Base-by-base conservation (phyloP, 2,329 filamentous ascomycete species). In the Ceratocystis variospora region DNA sequence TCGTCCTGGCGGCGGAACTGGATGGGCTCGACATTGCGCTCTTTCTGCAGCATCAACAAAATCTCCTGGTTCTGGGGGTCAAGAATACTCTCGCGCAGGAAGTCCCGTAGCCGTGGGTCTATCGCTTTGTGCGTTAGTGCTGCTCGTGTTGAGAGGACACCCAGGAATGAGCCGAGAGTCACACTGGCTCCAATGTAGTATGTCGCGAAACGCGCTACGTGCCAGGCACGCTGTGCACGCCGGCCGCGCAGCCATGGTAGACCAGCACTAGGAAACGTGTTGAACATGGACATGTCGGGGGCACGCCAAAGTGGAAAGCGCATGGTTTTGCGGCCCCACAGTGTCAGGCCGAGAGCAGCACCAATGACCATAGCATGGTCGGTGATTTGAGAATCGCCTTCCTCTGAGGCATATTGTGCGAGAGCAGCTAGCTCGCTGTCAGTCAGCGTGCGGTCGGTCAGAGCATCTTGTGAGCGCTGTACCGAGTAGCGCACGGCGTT, bases 291-390 rank as follows among this genome's bases (percentile, higher is more conserved):
- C 66, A 67, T 62, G 46, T 71, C 70, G 57, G 74, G 73, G 1
- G 77, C 76, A 46, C 70, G 72, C 70, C 73, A 76, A 50, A 79
- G 73, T 17, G 77, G 77, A 69, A 80, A 79, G 5, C 72, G 73
- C 70, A 75, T 77, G 2, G 71, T 74, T 22, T 69, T 69, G 50
- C 74, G 73, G 3, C 72, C 71, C 8, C 70, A 67, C 44, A 71
- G 73, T 1, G 75, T 67, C 62, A 74, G 37, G 57, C 67, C 69
- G 2, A 63, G 66, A 5, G 75, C 71, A 1, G 73, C 15, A 19
- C 67, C 70, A 5, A 73, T 66, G n/a, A 73, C 74, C 45, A 71
- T 74, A 57, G 73, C 70, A 25, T 76, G 71, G 63, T 72, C 72
- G 33, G 70, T 70, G 59, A 74, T 67, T 10, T 65, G 44, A 25